A percentile compares a stretch with the other conserved stretches of the same genome.
phyloP scores from a whole-genome alignment of 192 early-diverging fungal genomes.

The Dimargaris cristalligena region DNA sequence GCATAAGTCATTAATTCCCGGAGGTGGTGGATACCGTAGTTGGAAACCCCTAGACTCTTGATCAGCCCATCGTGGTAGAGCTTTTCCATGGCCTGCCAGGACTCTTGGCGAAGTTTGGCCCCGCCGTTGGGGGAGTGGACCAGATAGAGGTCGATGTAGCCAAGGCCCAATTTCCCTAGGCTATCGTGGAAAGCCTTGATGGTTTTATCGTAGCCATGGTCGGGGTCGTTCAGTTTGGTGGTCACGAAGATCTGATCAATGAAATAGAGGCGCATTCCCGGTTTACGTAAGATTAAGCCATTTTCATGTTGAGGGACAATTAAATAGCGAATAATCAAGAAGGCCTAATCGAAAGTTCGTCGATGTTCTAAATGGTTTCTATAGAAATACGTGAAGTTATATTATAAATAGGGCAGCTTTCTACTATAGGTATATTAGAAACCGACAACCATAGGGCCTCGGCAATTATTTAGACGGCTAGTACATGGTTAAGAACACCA shows the following conservation, averaged over 20 bases:
- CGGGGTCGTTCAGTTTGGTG: constrained; percentile 12
- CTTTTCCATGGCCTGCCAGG: constrained; percentile 33
- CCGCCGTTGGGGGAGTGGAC: constrained; percentile 38
- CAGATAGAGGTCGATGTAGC: constrained; percentile 44
- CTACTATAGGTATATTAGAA: too few relatives aligned
- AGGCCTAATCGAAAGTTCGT: too few relatives aligned
- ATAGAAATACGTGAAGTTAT: too few relatives aligned
- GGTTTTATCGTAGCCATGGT: constrained; percentile 31
- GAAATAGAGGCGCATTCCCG: too few relatives aligned
- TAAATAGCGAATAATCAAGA: too few relatives aligned
- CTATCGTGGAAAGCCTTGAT: constrained; percentile 32
- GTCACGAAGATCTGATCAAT: constrained; percentile 11
- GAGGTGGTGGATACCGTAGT: constrained; percentile 33
- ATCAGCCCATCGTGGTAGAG: constrained; percentile 29
- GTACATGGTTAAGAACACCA: too few relatives aligned
- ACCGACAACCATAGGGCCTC: too few relatives aligned
- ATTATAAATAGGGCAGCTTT: too few relatives aligned
- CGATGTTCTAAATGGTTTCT: too few relatives aligned
- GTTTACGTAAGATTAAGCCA: too few relatives aligned
- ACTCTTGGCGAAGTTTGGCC: constrained; percentile 23
- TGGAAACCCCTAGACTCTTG: constrained; percentile 37
- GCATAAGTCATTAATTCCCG: constrained; percentile 26
- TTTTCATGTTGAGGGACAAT: too few relatives aligned
- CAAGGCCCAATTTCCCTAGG: constrained; percentile 29
- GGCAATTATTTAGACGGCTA: too few relatives aligned